Percentiles rank a stretch among this genome's conserved stretches.
phyloP scores from a whole-genome alignment of 805 yeast genomes.

The Ogataea wickerhamii region DNA sequence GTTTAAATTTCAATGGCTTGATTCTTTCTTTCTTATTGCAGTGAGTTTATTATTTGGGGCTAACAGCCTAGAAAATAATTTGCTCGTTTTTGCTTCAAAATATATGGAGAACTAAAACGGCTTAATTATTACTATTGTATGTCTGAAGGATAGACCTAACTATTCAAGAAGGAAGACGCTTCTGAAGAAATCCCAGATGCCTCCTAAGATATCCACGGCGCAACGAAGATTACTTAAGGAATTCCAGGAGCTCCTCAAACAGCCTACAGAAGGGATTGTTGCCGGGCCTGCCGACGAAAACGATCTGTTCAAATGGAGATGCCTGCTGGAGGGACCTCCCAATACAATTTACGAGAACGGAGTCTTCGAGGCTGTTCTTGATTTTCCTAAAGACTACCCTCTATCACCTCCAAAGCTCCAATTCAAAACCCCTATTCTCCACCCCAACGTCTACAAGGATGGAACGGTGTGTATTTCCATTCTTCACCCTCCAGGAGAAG shows the following conservation, averaged over 20 bases:
- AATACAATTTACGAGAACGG: slow-evolving; percentile 57
- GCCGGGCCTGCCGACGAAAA: slow-evolving; percentile 82
- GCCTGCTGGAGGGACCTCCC: slow-evolving; percentile 50
- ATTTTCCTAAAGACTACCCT: slow-evolving; percentile 53
- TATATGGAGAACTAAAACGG: too few relatives aligned
- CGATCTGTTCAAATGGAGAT: slow-evolving; percentile 51
- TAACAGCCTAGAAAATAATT: slow-evolving; percentile 7
- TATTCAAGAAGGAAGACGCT: too few relatives aligned
- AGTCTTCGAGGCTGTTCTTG: slow-evolving; percentile 47
- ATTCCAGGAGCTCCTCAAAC: slow-evolving; percentile 77
- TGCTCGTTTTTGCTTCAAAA: slow-evolving; percentile 12
- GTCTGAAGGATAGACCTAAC: background rate
- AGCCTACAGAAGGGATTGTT: slow-evolving; percentile 91
- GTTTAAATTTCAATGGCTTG: too few relatives aligned
- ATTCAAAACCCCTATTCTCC: slow-evolving; percentile 78
- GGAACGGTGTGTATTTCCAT: slow-evolving; percentile 97
- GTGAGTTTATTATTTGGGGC: too few relatives aligned
- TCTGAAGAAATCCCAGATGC: slow-evolving; percentile 14
- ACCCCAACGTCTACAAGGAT: slow-evolving; percentile 91
- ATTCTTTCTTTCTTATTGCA: too few relatives aligned
- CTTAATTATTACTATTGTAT: background rate
- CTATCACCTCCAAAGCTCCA: slow-evolving; percentile 54
- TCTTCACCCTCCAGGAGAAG: slow-evolving; percentile 94
- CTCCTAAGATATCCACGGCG: slow-evolving; percentile 45
- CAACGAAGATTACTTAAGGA: slow-evolving; percentile 85